Conservation (phyloP, 192 early-diverging fungal genomes). For the Rhizoclosmatium sp. region DNA sequence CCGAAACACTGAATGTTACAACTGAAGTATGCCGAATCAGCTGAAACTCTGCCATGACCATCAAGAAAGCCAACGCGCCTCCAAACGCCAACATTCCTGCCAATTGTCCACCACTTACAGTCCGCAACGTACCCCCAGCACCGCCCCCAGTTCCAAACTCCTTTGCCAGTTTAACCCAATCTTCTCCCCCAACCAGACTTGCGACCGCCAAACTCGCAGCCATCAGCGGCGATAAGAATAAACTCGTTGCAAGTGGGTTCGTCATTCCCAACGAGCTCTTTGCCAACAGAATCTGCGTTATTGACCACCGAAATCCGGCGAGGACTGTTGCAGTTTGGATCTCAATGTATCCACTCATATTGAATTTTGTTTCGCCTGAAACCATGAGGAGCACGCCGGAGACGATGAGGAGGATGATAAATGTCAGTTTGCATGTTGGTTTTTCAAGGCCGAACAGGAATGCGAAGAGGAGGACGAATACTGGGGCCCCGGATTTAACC, state of each 20-base stretch:
- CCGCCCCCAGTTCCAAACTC: background rate
- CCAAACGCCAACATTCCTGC: conserved; percentile 72
- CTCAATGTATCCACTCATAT: conserved; percentile 75
- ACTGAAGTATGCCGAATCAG: conserved; percentile 85
- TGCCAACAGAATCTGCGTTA: conserved; percentile 85
- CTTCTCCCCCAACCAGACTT: conserved; percentile 70
- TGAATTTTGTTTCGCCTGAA: conserved; percentile 82
- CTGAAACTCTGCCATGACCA: conserved; percentile 88
- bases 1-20: conserved; percentile 87
- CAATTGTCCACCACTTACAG: conserved; percentile 38
- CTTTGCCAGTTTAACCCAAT: conserved; percentile 35
- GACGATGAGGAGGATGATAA: conserved; percentile 81
- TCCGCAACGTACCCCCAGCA: background rate
- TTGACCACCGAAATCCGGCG: conserved; percentile 89
- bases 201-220: conserved; percentile 69
- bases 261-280: conserved; percentile 78
- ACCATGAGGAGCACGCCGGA: conserved; percentile 90
- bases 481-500: conserved; percentile 64
- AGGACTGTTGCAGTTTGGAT: conserved; percentile 82
- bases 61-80: conserved; percentile 84
- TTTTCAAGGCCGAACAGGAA: conserved; percentile 87
- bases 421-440: conserved; percentile 72
- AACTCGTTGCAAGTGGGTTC: conserved; percentile 87
- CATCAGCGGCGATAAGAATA: conserved; percentile 84
- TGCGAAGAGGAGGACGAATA: conserved; percentile 84